Evolutionary conservation across 345 rosid genomes (phyloP).

Genomic region (Pugionium dolabratum): DNA sequence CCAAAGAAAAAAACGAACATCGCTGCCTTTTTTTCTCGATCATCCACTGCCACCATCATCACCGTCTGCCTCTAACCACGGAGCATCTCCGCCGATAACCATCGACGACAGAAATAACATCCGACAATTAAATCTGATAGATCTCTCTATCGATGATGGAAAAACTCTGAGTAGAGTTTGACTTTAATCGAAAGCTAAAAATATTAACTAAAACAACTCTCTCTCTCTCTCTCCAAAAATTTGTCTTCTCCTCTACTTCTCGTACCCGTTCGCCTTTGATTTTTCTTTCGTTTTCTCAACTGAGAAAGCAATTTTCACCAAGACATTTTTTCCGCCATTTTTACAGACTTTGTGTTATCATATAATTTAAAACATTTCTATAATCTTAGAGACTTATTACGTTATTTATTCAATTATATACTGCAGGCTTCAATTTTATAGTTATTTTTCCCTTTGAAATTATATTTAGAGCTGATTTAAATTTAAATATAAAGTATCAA

Average conservation of each 20-base stretch:
- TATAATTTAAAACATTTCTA: conserved; percentile 18
- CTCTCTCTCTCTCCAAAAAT: neutral
- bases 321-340: conserved; percentile 17
- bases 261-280: conserved; percentile 32
- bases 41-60: conserved; percentile 47
- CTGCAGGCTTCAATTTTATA: too few relatives aligned
- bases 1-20: conserved; percentile 21
- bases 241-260: conserved; percentile 36
- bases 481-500: neutral
- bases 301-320: conserved; percentile 28
- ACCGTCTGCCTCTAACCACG: conserved; percentile 35
- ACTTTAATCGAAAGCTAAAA: conserved; percentile 40
- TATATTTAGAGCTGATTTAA: neutral
- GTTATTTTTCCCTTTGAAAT: neutral
- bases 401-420: too few relatives aligned
- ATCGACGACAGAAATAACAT: conserved; percentile 63
- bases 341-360: conserved; percentile 29
- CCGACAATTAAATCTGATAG: conserved; percentile 40
- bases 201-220: conserved; percentile 20
- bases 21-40: conserved; percentile 19
- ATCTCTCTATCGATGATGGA: conserved; percentile 12
- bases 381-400: conserved; percentile 1
- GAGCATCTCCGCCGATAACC: conserved; percentile 63
- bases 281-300: conserved; percentile 21
- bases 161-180: conserved; percentile 41